Percentiles rank a stretch among this genome's conserved stretches.
phyloP scores from a whole-genome alignment of 495 filamentous ascomycete species.

The Tuber magnatum region DNA sequence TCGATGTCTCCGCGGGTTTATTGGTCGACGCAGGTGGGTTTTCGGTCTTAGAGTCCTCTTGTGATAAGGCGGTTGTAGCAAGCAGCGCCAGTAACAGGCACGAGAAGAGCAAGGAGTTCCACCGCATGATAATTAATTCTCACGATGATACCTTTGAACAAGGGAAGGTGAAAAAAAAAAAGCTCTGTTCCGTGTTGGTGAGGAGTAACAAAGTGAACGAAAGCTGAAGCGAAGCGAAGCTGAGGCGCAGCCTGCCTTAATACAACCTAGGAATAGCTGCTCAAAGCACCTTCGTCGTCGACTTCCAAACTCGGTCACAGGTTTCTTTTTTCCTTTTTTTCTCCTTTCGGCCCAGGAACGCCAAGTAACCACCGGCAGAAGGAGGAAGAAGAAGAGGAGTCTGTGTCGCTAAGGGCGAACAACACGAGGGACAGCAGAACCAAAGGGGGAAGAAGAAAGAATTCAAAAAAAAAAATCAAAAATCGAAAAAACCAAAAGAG shows the following conservation, averaged over 20 bases:
- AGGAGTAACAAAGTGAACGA: background rate
- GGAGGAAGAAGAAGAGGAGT: background rate
- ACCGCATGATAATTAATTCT: constrained; percentile 17
- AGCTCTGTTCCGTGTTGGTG: background rate
- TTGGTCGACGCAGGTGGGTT: constrained; percentile 22
- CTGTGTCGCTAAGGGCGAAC: background rate
- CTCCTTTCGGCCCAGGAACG: background rate
- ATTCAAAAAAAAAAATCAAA: no score
- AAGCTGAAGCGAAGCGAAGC: constrained; percentile 3
- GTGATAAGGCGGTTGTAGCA: constrained; percentile 41
- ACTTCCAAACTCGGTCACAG: background rate
- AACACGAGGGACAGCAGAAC: background rate
- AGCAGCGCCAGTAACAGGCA: constrained; percentile 40
- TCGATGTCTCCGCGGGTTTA: constrained; percentile 38
- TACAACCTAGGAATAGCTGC: background rate
- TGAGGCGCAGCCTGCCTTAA: constrained; percentile 12
- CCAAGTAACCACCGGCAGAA: background rate
- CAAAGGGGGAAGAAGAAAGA: no score
- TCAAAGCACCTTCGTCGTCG: background rate
- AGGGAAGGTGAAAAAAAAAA: no score
- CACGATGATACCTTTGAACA: background rate
- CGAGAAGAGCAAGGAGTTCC: constrained; percentile 32
- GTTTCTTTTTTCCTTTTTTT: background rate
- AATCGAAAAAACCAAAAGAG: background rate
- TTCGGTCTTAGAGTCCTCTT: constrained; percentile 29